Percentiles rank a stretch among this genome's conserved stretches.
phyloP scores from a whole-genome alignment of 768 basidiomycete species.

The Pisolithus sp. region DNA sequence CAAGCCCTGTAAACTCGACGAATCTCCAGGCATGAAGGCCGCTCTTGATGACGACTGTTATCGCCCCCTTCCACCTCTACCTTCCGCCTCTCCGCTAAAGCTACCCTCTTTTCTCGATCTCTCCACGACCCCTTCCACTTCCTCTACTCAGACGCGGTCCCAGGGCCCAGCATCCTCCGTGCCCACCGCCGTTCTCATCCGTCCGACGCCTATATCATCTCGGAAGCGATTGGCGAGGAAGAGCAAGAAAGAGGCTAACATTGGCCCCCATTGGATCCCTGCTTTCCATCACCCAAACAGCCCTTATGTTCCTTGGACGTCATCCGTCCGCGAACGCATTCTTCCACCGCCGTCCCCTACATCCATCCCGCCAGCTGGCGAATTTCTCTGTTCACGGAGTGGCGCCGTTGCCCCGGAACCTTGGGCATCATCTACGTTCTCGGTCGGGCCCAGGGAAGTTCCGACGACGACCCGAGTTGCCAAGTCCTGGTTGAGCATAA shows the following conservation, averaged over 20 bases:
- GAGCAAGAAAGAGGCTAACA: conserved; percentile 16
- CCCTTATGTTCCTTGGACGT: conserved; percentile 49
- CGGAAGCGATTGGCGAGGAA: conserved; percentile 9
- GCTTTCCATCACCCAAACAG: conserved; percentile 45
- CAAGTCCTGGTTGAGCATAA: conserved; percentile 29
- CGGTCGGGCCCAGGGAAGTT: conserved; percentile 11
- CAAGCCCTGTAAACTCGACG: conserved; percentile 2
- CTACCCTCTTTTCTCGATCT: conserved; percentile 33
- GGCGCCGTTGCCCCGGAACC: conserved; percentile 40
- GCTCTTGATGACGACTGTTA: conserved; percentile 15
- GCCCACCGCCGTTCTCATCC: conserved; percentile 14
- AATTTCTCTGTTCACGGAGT: conserved; percentile 30
- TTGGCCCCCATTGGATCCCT: conserved; percentile 30
- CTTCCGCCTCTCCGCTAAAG: conserved; percentile 33
- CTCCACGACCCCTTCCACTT: conserved; percentile 16
- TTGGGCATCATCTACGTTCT: conserved; percentile 21
- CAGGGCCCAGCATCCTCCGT: conserved; percentile 8
- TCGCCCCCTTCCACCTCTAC: conserved; percentile 29
- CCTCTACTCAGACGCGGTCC: conserved; percentile 4
- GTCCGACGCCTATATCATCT: conserved; percentile 12
- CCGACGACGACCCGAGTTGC: conserved; percentile 14
- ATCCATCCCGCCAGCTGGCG: conserved; percentile 30
- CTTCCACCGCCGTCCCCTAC: conserved; percentile 33
- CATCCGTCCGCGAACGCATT: conserved; percentile 36
- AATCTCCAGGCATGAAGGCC: conserved; percentile 4